A percentile compares a stretch with the other conserved stretches of the same genome.
Conservation (phyloP, 805 yeast species). For the Starmerella etchellsii region DNA sequence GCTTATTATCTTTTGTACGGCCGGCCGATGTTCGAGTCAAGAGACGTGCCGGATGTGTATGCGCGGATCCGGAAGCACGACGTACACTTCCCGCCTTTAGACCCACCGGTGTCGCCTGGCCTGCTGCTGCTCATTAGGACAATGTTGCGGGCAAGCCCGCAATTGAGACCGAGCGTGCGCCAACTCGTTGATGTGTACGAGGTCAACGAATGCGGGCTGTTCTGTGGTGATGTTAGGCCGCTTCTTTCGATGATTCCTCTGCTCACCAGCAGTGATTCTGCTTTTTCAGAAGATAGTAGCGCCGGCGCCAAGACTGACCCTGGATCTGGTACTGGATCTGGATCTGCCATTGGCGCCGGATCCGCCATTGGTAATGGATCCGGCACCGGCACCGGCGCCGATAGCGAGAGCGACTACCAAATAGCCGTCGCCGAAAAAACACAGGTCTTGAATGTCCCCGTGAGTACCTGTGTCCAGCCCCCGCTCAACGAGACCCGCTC, state of each 20-base stretch:
- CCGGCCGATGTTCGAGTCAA: slow-evolving; percentile 91
- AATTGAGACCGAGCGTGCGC: slow-evolving; percentile 62
- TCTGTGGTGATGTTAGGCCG: not conserved
- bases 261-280: too few species aligned
- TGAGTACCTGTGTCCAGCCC: too few species aligned
- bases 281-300: too few species aligned
- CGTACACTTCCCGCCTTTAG: slow-evolving; percentile 59
- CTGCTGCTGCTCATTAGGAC: slow-evolving; percentile 52
- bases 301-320: too few species aligned
- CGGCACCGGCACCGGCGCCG: too few species aligned
- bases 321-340: not conserved
- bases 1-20: slow-evolving; percentile 81
- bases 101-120: slow-evolving; percentile 41
- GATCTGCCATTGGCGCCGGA: not conserved
- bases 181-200: slow-evolving; percentile 32
- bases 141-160: slow-evolving; percentile 61
- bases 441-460: too few species aligned
- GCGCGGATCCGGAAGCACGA: slow-evolving; percentile 74
- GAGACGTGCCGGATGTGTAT: slow-evolving; percentile 77
- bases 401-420: too few species aligned
- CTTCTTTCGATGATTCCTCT: too few species aligned
- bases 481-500: too few species aligned
- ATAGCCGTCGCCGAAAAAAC: too few species aligned
- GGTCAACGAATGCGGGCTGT: not conserved
- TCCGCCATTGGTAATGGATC: too few species aligned